phyloP scores from a whole-genome alignment of 805 yeast species.

The Yamadazyma sp. region DNA sequence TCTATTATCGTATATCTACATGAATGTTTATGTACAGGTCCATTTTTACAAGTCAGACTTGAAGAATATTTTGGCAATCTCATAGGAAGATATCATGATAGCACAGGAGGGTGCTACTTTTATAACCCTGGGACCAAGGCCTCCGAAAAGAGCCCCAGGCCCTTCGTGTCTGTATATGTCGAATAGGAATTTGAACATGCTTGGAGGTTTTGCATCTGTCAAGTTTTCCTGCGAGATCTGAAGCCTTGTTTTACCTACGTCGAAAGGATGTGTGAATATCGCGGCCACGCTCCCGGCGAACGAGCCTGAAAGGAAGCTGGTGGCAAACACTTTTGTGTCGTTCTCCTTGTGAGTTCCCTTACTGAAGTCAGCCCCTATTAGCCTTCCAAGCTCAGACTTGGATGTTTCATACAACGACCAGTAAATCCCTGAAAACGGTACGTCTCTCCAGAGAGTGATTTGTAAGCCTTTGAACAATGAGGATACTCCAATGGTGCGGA shows the following conservation, averaged over 20 bases:
- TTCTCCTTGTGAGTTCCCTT: constrained; percentile 16
- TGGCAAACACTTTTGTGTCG: constrained; percentile 49
- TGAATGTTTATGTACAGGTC: neutral
- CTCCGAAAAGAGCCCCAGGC: constrained; percentile 77
- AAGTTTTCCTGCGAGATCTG: constrained; percentile 52
- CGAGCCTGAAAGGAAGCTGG: constrained; percentile 80
- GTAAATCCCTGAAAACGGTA: constrained; percentile 92
- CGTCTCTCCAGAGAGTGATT: constrained; percentile 94
- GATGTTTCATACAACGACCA: constrained; percentile 80
- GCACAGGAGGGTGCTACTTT: constrained; percentile 98
- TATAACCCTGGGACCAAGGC: constrained; percentile 79
- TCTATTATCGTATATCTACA: too few species aligned
- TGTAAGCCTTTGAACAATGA: constrained; percentile 82
- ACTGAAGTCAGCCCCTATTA: constrained; percentile 24
- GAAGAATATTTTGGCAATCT: constrained; percentile 68
- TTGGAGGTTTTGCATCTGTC: constrained; percentile 26
- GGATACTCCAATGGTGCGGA: constrained; percentile 54
- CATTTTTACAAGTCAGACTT: constrained; percentile 9
- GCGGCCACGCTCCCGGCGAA: constrained; percentile 86
- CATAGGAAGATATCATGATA: constrained; percentile 95
- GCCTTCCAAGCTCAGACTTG: constrained; percentile 26
- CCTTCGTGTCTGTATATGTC: constrained; percentile 76
- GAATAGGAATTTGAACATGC: constrained; percentile 68
- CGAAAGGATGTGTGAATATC: constrained; percentile 87
- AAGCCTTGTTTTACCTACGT: constrained; percentile 92